Base-by-base conservation (phyloP, 2,329 filamentous ascomycete species). In the Zymoseptoria tritici region DNA sequence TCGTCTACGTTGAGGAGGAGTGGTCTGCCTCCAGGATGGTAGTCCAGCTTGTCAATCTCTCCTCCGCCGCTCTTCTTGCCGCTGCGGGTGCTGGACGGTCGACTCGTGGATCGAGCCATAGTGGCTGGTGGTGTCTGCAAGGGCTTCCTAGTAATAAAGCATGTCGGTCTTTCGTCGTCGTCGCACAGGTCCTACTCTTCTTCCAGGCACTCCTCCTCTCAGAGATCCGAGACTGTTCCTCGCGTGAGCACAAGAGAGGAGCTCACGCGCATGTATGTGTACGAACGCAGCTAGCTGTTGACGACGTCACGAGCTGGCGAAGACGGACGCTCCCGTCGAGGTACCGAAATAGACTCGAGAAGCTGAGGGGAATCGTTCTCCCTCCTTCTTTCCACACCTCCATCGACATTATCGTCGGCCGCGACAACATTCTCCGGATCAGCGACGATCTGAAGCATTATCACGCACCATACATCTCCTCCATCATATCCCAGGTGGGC, bases 31-130 rank as follows among this genome's bases (percentile, higher is more conserved):
- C 72, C 64, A 59, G 73, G 71, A 29, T 73, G 72, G 70, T 79
- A 81, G 70, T 81, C 79, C 70, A 80, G 77, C 71, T 80, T 80
- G 74, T 78, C 77, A 68, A 81, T 80, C 67, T 60, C 60, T n/a
- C 60, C 60, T 29, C 55, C 58, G 57, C 56, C 63, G 54, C 63
- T 60, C 56, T 60, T 51, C 11, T 59, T 58, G 60, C 61, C 59
- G 36, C 59, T 61, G 46, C 58, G 63, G 16, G 36, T 46, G 59
- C 65, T 66, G 29, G 61, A 54, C 2, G 63, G 65, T 42, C 60
- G 60, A 42, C 61, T 62, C 8, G 61, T 55, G 49, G 61, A 60
- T 24, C 62, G 58, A 8, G 58, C 54, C 60, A 62, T 64, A 4
- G 26, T 52, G 51, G 49, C 50, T 49, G 49, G 21, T 31, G 11